Percentiles rank a stretch among this genome's conserved stretches.
phyloP scores from a whole-genome alignment of 2,329 filamentous ascomycete species.

The Xylariales sp. region DNA sequence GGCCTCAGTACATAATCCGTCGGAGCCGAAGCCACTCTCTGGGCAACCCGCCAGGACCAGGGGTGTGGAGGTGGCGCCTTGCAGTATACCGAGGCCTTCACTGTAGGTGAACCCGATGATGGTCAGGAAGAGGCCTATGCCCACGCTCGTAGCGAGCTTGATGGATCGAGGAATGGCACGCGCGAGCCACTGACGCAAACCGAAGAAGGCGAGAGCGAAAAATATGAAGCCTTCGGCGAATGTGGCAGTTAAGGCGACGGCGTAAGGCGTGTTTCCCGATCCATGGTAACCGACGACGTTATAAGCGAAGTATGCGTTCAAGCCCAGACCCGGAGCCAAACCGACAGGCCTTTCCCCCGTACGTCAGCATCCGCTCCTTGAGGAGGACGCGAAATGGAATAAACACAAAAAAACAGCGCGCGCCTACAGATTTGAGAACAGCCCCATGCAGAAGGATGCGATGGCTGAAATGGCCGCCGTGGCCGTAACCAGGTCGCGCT shows the following conservation, averaged over 20 bases:
- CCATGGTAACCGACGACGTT: conserved; percentile 81
- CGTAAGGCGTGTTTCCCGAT: conserved; percentile 76
- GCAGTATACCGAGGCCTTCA: conserved; percentile 83
- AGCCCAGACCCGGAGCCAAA: conserved; percentile 79
- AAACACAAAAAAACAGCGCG: background rate
- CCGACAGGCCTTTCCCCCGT: conserved; percentile 66
- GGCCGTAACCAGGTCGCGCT: conserved; percentile 84
- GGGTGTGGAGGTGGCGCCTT: conserved; percentile 75
- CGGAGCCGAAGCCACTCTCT: conserved; percentile 52
- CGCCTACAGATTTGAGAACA: conserved; percentile 78
- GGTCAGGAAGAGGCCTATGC: conserved; percentile 85
- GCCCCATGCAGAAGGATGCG: conserved; percentile 84
- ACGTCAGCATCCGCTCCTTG: conserved; percentile 22
- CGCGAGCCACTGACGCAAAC: conserved; percentile 88
- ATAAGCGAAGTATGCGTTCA: conserved; percentile 88
- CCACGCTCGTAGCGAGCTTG: conserved; percentile 86
- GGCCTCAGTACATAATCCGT: conserved; percentile 69
- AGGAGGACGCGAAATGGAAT: background rate
- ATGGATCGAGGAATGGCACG: conserved; percentile 85
- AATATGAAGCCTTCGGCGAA: conserved; percentile 92
- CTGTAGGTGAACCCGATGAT: conserved; percentile 82
- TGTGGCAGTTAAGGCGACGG: conserved; percentile 83
- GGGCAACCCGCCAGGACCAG: conserved; percentile 80
- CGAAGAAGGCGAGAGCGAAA: conserved; percentile 80
- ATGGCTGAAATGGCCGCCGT: conserved; percentile 86